Evolutionary conservation across 345 rosid species (phyloP), one percentile per base, ranked within the genome.

Genomic region (Atalantia buxifolia): DNA sequence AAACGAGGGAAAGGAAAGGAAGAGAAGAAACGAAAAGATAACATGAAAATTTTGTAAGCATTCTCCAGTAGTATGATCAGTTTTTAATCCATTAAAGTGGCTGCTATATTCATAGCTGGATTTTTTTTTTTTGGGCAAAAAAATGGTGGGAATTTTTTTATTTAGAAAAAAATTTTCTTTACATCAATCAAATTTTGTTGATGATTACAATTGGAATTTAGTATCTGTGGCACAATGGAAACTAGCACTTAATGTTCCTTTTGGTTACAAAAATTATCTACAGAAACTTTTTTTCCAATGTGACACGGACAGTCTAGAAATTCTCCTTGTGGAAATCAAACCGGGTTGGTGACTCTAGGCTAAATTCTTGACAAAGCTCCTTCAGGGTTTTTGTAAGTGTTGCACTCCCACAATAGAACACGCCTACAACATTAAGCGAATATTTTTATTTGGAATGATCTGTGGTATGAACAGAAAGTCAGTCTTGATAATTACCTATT

Each of bases 281-380:
- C 71, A 64, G 14, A 27, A 16, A 16, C 57, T 5, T 18, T 53
- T 53, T 53, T 53, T 53, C 57, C 57, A 53, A 53, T 38, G 16
- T 38, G 71, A 5, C 76, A 76, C 31, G 30, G 7, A 56, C 38
- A 1, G 50, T 79, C 79, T 88, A 96, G 79, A 96, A 96, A 77
- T 94, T 94, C 78, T 96, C 98, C 86, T 94, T 94, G 85, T 92
- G 97, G 83, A 96, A 96, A 50, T 92, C 87, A 80, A 96, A 96
- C 3, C 99, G 86, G 55, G 98, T 92, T 14, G 97, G 73, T 45
- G 98, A 82, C 79, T 90, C 89, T 33, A 90, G 74, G 85, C 92
- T 94, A 82, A 90, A 94, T 77, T 96, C 98, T 7, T 87, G 91
- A 77, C 98, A 94, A 40, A 94, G 95, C 6, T 81, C 69, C 84